Evolutionary conservation across 441 rosid species (phyloP).

Genomic region (Mallotus repandus): DNA sequence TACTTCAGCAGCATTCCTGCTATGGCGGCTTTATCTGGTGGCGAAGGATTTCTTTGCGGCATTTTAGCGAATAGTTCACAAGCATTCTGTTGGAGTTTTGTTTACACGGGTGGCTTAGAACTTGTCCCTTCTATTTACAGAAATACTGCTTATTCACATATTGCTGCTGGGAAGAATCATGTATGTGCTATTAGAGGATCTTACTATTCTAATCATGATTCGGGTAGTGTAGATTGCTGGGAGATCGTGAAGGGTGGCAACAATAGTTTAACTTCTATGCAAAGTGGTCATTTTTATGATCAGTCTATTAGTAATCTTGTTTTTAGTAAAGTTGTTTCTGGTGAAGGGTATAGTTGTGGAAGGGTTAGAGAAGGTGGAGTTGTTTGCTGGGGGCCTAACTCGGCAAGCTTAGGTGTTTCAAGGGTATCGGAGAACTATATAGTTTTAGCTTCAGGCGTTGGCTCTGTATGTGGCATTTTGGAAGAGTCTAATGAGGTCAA

Average conservation of each 20-base stretch:
- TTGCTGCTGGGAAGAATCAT: slow-evolving; percentile 75
- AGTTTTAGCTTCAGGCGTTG: slow-evolving; percentile 56
- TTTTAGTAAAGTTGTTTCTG: slow-evolving; percentile 61
- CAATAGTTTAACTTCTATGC: slow-evolving; percentile 37
- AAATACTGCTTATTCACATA: slow-evolving; percentile 57
- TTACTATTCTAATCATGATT: slow-evolving; percentile 63
- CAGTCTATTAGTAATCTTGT: slow-evolving; percentile 47
- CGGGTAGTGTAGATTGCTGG: slow-evolving; percentile 78
- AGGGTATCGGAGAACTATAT: slow-evolving; percentile 37
- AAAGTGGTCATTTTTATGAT: slow-evolving; percentile 40
- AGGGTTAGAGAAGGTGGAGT: slow-evolving; percentile 63
- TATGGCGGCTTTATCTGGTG: slow-evolving; percentile 69
- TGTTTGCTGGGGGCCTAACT: slow-evolving; percentile 81
- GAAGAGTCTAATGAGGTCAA: slow-evolving; percentile 47
- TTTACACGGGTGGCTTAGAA: slow-evolving; percentile 33
- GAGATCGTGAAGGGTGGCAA: slow-evolving; percentile 40
- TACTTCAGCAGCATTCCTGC: slow-evolving; percentile 39
- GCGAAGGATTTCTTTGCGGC: slow-evolving; percentile 72
- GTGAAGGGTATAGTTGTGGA: slow-evolving; percentile 91
- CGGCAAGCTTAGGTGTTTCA: slow-evolving; percentile 45
- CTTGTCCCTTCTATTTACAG: slow-evolving; percentile 57
- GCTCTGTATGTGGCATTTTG: slow-evolving; percentile 57
- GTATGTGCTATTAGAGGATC: slow-evolving; percentile 81
- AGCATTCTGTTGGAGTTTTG: slow-evolving; percentile 58
- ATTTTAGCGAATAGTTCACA: slow-evolving; percentile 60